Conservation (phyloP, 495 filamentous ascomycete species). For the Halenospora varia region DNA sequence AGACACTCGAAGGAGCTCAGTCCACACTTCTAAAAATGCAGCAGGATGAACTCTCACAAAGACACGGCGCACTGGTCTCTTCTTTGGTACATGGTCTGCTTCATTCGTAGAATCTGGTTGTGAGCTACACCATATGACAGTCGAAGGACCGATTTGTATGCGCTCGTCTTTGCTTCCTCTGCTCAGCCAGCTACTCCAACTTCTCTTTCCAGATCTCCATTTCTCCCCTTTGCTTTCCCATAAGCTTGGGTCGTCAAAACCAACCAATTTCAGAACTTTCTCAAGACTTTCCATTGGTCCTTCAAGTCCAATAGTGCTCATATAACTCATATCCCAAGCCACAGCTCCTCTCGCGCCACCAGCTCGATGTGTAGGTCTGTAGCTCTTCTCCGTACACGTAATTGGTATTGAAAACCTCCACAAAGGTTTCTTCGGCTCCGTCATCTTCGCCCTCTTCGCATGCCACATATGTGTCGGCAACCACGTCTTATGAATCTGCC, state of each 20-base stretch:
- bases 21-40: constrained; percentile 81
- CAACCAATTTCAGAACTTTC: constrained; percentile 59
- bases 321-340: constrained; percentile 95
- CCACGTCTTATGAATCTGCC: constrained; percentile 88
- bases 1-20: constrained; percentile 62
- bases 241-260: constrained; percentile 51
- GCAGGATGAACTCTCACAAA: constrained; percentile 84
- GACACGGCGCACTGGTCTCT: constrained; percentile 42
- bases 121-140: constrained; percentile 60
- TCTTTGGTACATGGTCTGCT: constrained; percentile 27
- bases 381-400: constrained; percentile 82
- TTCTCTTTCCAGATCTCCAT: constrained; percentile 71
- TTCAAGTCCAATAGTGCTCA: constrained; percentile 77
- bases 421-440: constrained; percentile 66
- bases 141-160: constrained; percentile 70
- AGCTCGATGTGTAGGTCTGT: constrained; percentile 84
- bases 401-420: constrained; percentile 89
- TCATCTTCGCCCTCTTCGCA: constrained; percentile 88
- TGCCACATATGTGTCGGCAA: constrained; percentile 93
- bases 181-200: constrained; percentile 61
- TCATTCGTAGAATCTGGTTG: background rate
- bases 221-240: constrained; percentile 62
- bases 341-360: constrained; percentile 56
- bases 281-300: constrained; percentile 60
- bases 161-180: constrained; percentile 50